Evolutionary conservation across 106 monocot genomes (phyloP).

Genomic region (Phalaenopsis aphrodite): DNA sequence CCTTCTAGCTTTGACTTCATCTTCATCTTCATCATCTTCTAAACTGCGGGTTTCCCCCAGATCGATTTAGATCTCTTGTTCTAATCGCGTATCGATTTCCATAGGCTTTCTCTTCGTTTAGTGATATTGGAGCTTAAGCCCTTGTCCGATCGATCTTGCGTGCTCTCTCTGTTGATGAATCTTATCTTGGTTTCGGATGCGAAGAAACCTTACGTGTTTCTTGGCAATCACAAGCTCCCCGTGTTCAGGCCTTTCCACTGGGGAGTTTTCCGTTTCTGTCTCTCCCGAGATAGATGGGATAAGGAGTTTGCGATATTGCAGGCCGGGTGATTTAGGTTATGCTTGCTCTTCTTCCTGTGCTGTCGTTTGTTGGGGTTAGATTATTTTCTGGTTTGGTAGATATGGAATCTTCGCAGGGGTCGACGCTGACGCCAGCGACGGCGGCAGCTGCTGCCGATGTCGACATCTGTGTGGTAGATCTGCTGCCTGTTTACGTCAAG

Average conservation of each 20-base stretch:
- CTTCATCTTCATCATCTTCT: not conserved
- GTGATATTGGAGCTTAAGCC: not conserved
- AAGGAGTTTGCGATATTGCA: slow-evolving; percentile 20
- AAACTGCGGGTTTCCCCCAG: not conserved
- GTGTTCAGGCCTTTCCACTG: not conserved
- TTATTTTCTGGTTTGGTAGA: not conserved
- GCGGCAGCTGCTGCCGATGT: slow-evolving; percentile 17
- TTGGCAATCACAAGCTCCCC: slow-evolving; percentile 8
- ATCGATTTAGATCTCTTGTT: not conserved
- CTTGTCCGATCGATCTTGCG: not conserved
- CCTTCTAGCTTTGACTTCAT: not conserved
- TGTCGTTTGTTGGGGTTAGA: not conserved
- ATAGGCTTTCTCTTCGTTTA: slow-evolving; percentile 2
- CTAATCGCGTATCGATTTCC: not conserved
- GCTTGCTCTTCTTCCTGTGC: not conserved
- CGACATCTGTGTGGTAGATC: slow-evolving; percentile 23
- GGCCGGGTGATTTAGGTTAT: slow-evolving; percentile 7
- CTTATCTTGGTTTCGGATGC: slow-evolving; percentile 12
- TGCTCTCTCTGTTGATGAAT: slow-evolving; percentile 14
- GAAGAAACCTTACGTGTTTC: slow-evolving; percentile 17
- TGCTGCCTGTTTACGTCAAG: slow-evolving; percentile 44
- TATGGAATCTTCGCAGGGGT: slow-evolving; percentile 38
- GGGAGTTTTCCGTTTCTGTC: slow-evolving; percentile 14
- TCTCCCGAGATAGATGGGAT: slow-evolving; percentile 29
- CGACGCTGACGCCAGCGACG: slow-evolving; percentile 14